Base-by-base conservation (phyloP, 495 filamentous ascomycete genomes). In the Penicillium coffeae region DNA sequence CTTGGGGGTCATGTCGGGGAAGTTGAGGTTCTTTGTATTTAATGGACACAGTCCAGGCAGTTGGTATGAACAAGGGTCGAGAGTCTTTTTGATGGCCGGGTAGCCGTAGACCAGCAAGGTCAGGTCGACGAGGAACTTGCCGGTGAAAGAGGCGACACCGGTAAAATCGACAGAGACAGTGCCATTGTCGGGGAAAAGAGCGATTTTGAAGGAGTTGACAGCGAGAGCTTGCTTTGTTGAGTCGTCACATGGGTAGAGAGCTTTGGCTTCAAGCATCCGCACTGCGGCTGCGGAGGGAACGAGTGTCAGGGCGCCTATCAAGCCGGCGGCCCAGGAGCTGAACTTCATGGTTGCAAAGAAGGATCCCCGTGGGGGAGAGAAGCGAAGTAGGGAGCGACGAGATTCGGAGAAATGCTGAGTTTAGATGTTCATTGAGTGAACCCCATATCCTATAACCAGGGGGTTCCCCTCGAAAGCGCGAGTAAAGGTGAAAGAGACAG, bases 41-140 rank as follows among this genome's bases (percentile, higher is more conserved):
- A 27, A 45, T 13, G 88, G 88, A 68, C 89, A 93, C 50, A 95
- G 71, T 46, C 87, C 88, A 30, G 67, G 58, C 15, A 92, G 60
- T 35, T 68, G 56, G 45, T 75, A 63, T 13, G 73, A 65, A 79
- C 90, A 95, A 10, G 89, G 89, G 61, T 94, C 68, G 49, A 95
- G 45, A 2, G 65, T 76, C 48, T 80, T 73, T 22, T 66, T 63
- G 39, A 88, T 62, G 34, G 82, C 76, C 3, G 68, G 70, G 68
- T 83, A 88, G 47, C 89, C 89, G 64, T 95, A 95, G 19, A 85
- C 88, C 27, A 81, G 72, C 44, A 91, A 76, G 32, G 78, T 63
- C 34, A 94, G 56, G 35, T 85, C 79, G 47, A 89, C 84, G 15
- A 75, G 72, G 14, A 95, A 85, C 55, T 85, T 83, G 45, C 87